Evolutionary conservation across 1,284 basidiomycete species (phyloP).

Genomic region (Ustilago lituana): DNA sequence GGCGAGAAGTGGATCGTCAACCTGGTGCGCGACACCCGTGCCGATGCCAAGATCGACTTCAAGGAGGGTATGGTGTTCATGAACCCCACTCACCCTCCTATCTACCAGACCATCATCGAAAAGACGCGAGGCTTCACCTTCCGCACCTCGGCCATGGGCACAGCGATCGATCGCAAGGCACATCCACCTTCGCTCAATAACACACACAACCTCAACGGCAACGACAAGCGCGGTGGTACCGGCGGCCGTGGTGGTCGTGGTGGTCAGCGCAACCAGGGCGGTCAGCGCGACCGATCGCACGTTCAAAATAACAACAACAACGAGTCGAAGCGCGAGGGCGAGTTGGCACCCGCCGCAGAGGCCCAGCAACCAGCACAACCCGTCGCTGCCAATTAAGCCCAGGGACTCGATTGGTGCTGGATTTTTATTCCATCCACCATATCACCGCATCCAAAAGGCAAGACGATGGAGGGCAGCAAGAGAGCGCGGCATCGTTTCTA

Average conservation of each 20-base stretch:
- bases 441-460: constrained; percentile 14
- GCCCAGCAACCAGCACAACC: constrained; percentile 34
- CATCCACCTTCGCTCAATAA: constrained; percentile 55
- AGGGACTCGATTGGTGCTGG: too few species aligned
- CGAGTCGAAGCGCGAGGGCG: constrained; percentile 40
- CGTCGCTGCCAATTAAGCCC: constrained; percentile 39
- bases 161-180: constrained; percentile 76
- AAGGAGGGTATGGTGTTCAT: constrained; percentile 97
- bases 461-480: constrained; percentile 4
- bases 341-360: constrained; percentile 30
- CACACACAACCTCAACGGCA: constrained; percentile 50
- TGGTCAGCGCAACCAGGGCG: constrained; percentile 52
- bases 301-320: constrained; percentile 10
- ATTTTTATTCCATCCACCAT: neutral
- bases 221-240: constrained; percentile 48
- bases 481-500: constrained; percentile 11
- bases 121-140: constrained; percentile 91
- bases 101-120: constrained; percentile 95
- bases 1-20: constrained; percentile 99
- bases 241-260: constrained; percentile 58
- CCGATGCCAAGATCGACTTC: constrained; percentile 97
- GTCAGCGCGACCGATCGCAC: constrained; percentile 40
- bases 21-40: constrained; percentile 93
- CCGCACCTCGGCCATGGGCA: constrained; percentile 87
- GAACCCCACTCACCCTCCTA: constrained; percentile 84